Percentiles rank a stretch among this genome's conserved stretches.
Evolutionary conservation across 2,329 filamentous ascomycete genomes (phyloP).

Genomic region (Laburnicola sp.): DNA sequence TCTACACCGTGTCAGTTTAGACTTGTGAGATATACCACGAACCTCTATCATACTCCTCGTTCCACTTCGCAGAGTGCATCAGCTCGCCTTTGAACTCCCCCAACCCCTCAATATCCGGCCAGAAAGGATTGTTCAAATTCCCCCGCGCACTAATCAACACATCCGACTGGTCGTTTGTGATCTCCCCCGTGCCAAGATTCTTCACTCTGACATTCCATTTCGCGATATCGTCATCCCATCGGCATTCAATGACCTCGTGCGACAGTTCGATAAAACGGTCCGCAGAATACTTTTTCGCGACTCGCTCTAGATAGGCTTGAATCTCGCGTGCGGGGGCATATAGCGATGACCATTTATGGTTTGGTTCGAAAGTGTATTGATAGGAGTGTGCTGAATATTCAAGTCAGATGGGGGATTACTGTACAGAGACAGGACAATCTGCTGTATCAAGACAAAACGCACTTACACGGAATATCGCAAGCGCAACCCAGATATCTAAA

Average conservation of each 20-base stretch:
- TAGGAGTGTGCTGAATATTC: slow-evolving; percentile 43
- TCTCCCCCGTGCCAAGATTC: slow-evolving; percentile 34
- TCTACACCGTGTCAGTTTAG: slow-evolving; percentile 17
- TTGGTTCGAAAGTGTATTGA: slow-evolving; percentile 50
- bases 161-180: slow-evolving; percentile 30
- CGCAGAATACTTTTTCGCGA: slow-evolving; percentile 42
- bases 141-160: slow-evolving; percentile 40
- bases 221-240: slow-evolving; percentile 37
- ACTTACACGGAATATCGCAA: slow-evolving; percentile 46
- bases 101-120: slow-evolving; percentile 41
- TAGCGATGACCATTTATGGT: slow-evolving; percentile 46
- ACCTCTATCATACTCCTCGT: slow-evolving; percentile 28
- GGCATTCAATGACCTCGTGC: slow-evolving; percentile 41
- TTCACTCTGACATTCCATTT: slow-evolving; percentile 45
- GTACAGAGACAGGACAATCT: background rate
- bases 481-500: slow-evolving; percentile 49
- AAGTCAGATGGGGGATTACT: background rate
- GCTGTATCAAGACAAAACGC: background rate
- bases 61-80: slow-evolving; percentile 44
- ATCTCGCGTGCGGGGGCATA: slow-evolving; percentile 47
- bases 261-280: slow-evolving; percentile 44
- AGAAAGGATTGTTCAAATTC: slow-evolving; percentile 35
- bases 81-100: slow-evolving; percentile 37
- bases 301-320: slow-evolving; percentile 42
- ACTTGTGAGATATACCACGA: background rate